Evolutionary conservation across 768 basidiomycete species (phyloP), one percentile per base, ranked within the genome.

Genomic region (Lactifluus piperatus): DNA sequence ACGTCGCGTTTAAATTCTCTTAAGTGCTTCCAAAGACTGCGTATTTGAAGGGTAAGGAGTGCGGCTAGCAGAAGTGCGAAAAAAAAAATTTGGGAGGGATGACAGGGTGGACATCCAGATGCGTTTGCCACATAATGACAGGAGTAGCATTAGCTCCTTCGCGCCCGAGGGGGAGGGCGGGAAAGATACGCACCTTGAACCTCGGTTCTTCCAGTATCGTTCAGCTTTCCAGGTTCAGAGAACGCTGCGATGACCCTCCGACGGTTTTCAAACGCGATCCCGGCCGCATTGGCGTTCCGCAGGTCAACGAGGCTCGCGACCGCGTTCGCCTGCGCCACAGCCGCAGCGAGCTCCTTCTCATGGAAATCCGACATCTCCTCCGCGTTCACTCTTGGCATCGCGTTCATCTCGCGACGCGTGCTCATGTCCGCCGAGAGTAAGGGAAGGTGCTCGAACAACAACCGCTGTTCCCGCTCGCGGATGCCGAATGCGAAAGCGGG

Each of bases 251-350:
- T 77, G 61, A 94, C 86, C 62, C 92, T 78, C 68, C 82, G 76
- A 59, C 88, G 77, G 70, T 97, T 97, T 73, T 93, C 91, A 66
- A 80, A 90, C 51, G 89, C 82, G 62, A 97, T 84, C n/a, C 91
- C 92, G 30, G 73, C 76, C 29, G 91, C 88, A 65, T 88, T 90
- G 18, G 95, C 88, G 68, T 98, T 97, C 62, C 86, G 76, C 66
- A 98, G 72, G 73, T 97, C 93, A 22, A 93, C 72, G 30, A 92
- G 72, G 64, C 79, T 78, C 44, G 86, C 84, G 57, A 97, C 78
- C 66, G 72, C 68, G 60, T 74, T 78, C 5, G 79, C 76, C 67
- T 84, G 85, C 56, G 60, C 58, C 30, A 75, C 49, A 65, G 82
- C 77, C 41, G 65, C 67, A 46, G 67, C 63, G 57, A 70, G 68